Evolutionary conservation across 129 eudicot genomes (phyloP).

Genomic region (Sambucus nigra): DNA sequence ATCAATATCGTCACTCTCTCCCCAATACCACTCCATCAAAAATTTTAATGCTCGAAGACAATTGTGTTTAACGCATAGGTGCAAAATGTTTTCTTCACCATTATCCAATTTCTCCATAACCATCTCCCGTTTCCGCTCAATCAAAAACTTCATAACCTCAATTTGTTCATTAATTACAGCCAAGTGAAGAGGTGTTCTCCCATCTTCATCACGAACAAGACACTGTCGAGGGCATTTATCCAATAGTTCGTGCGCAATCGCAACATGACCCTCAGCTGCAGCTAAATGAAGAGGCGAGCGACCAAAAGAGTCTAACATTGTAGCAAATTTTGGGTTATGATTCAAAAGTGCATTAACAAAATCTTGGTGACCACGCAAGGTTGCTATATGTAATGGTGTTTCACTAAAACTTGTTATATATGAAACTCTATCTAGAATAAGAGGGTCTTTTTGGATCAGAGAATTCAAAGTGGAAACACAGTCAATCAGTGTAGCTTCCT

Average conservation of each 20-base stretch:
- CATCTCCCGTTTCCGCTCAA: constrained; percentile 2
- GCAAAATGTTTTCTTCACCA: constrained; percentile 12
- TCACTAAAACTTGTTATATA: too few relatives aligned
- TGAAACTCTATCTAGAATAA: too few relatives aligned
- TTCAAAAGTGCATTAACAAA: background rate
- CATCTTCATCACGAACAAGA: constrained; percentile 6
- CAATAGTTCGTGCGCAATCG: constrained; percentile 1
- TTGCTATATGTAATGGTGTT: constrained; percentile 16
- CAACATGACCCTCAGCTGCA: constrained; percentile 13
- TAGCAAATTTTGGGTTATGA: constrained; percentile 7
- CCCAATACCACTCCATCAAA: background rate
- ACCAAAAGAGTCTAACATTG: background rate
- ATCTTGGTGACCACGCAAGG: constrained; percentile 12
- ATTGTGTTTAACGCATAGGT: constrained; percentile 19
- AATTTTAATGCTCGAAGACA: constrained; percentile 12
- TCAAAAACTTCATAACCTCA: constrained; percentile 2
- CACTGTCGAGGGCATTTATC: constrained; percentile 5
- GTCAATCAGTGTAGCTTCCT: too few relatives aligned
- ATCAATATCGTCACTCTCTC: background rate
- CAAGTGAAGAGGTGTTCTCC: constrained; percentile 18
- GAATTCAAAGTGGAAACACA: too few relatives aligned
- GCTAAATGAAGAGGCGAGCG: constrained; percentile 16
- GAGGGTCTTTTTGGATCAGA: too few relatives aligned
- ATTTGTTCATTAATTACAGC: constrained; percentile 14
- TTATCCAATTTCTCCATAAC: background rate